Percentiles rank a stretch among this genome's conserved stretches.
These are phyloP conservation scores for Lachnellula arida DNA, from an alignment of 2,329 filamentous ascomycete genomes.

Conservation along the genomic window DNA sequence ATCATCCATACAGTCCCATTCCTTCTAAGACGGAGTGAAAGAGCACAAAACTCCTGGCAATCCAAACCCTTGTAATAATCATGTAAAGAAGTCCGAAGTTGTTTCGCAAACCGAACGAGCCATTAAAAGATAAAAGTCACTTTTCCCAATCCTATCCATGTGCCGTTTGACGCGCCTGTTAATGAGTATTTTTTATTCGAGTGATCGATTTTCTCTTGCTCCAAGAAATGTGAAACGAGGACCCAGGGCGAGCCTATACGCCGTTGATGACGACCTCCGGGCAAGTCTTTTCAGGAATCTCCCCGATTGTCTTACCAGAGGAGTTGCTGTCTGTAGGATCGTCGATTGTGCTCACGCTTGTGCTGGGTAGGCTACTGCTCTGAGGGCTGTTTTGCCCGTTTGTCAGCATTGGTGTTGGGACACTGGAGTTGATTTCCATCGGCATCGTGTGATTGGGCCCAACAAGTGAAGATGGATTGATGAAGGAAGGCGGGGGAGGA, in stretches of 20 bases:
- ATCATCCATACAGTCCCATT: constrained; percentile 5
- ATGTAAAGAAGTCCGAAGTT: constrained; percentile 9
- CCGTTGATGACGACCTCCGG: constrained; percentile 29
- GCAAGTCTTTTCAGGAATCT: constrained; percentile 16
- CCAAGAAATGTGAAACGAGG: constrained; percentile 3
- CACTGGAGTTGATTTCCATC: constrained; percentile 46
- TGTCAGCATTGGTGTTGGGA: constrained; percentile 62
- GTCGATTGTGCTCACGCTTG: constrained; percentile 47
- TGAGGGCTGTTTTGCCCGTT: constrained; percentile 66
- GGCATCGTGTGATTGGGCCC: constrained; percentile 30
- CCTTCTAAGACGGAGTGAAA: background rate
- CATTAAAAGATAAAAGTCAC: constrained; percentile 17
- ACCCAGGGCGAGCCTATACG: constrained; percentile 13
- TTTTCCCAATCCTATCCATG: constrained; percentile 18
- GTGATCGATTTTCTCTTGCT: constrained; percentile 11
- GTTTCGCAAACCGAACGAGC: constrained; percentile 17
- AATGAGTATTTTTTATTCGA: constrained; percentile 13
- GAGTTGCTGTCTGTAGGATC: constrained; percentile 22
- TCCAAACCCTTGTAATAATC: constrained; percentile 9
- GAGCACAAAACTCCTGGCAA: constrained; percentile 2
- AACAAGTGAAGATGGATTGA: constrained; percentile 18
- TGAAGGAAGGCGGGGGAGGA: constrained; percentile 17
- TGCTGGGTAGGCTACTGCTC: constrained; percentile 61
- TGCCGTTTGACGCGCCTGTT: constrained; percentile 19
- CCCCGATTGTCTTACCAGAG: constrained; percentile 17